Evolutionary conservation across 768 basidiomycete genomes (phyloP), one percentile per base, ranked within the genome.

Genomic region (Podaxis mareebaensis): DNA sequence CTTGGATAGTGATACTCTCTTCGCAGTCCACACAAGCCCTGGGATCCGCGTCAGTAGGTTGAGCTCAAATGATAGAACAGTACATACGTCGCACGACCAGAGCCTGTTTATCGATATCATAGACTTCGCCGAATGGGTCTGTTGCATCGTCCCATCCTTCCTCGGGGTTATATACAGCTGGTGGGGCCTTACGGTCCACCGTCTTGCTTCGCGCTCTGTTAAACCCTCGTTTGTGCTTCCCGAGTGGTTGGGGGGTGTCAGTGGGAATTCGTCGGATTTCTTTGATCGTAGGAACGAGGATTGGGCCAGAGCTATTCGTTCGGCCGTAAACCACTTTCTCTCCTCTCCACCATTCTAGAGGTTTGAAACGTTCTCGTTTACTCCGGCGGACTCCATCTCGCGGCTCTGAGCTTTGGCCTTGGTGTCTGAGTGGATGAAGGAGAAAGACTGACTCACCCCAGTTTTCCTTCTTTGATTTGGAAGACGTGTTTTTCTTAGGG

Each of bases 271-370:
- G 80, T 17, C 78, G 71, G 60, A 95, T 87, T 66, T 88, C 90
- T 68, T 85, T 85, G 70, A 94, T 90, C 28, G 83, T 83, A 0
- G 91, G 85, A 11, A 91, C 88, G 28, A 84, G 79, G 22, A 82
- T 76, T 8, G 76, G 65, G 6, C 81, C 80, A 8, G 81, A 76
- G 12, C 68, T 64, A 3, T 71, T 67, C 11, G 71, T 68, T 58
- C 87, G 83, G 5, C 89, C 90, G 69, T 94, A 98, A 2, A 95
- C 88, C 24, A 94, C 84, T 65, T 87, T 89, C 76, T 99, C 96
- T 67, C 87, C 86, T n/a, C 95, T 85, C 96, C 96, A 99, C 79
- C 83, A 96, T 44, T 93, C 91, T 39, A 99, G 79, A 3, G 96
- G 96, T 54, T 77, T 77, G 68, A 85, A 87, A 36, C 86, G 85